Conservation (phyloP, 306 rosid genomes). For the Mimosa pudica region DNA sequence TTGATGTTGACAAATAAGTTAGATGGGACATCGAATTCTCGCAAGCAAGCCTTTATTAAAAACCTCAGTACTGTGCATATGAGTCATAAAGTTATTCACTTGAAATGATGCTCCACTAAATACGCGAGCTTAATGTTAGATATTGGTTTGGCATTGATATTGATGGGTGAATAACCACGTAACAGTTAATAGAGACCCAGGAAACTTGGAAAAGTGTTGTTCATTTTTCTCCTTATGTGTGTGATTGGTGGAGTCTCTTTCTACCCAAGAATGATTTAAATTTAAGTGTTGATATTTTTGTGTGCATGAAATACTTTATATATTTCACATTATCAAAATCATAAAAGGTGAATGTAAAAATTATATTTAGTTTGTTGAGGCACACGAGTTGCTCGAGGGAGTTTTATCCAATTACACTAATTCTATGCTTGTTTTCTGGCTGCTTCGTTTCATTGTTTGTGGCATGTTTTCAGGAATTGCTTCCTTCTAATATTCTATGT, state of each 20-base stretch:
- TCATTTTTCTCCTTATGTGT: no score
- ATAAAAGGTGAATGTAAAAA: no score
- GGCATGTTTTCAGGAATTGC: background rate
- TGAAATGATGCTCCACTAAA: background rate
- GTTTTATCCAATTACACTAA: background rate
- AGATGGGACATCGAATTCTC: background rate
- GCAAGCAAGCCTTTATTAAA: background rate
- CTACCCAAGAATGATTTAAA: no score
- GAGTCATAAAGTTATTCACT: background rate
- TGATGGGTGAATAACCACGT: background rate
- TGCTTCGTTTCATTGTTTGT: background rate
- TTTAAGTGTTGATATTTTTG: no score
- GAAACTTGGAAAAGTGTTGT: background rate
- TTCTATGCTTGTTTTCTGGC: background rate
- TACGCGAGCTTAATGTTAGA: background rate
- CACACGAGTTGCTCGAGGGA: background rate
- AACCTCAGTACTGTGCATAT: background rate
- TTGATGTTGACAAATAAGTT: background rate
- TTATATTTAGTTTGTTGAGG: background rate
- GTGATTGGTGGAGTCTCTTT: no score
- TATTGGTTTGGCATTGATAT: background rate
- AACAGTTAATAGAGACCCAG: no score
- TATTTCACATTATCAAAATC: no score
- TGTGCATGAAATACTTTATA: no score
- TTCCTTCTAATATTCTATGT: background rate